These are phyloP conservation scores for Scleroderma citrinum DNA, from an alignment of 768 basidiomycete genomes.

Conservation along the genomic window DNA sequence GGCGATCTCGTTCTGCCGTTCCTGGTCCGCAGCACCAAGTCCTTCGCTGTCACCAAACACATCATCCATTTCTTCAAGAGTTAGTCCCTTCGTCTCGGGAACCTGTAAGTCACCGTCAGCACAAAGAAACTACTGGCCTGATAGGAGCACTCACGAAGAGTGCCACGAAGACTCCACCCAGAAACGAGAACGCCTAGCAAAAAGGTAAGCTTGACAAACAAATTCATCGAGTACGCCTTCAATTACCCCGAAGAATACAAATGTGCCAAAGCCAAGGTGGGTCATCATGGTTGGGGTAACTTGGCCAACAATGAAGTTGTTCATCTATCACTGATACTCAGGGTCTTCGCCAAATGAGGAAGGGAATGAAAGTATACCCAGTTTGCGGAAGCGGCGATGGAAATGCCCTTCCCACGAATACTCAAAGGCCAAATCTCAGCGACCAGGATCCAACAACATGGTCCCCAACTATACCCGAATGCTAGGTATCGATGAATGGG, in stretches of 20 bases:
- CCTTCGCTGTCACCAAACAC: constrained; percentile 58
- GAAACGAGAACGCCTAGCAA: constrained; percentile 52
- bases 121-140: background rate
- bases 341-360: background rate
- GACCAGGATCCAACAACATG: constrained; percentile 72
- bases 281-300: constrained; percentile 69
- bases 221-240: background rate
- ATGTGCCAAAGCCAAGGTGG: constrained; percentile 64
- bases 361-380: constrained; percentile 41
- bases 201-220: background rate
- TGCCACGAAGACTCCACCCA: constrained; percentile 62
- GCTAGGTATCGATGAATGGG: constrained; percentile 21
- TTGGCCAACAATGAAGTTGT: constrained; percentile 54
- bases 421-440: constrained; percentile 72
- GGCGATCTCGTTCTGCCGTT: constrained; percentile 45
- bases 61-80: constrained; percentile 76
- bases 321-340: constrained; percentile 43
- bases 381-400: constrained; percentile 70
- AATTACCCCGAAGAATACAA: constrained; percentile 69
- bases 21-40: constrained; percentile 51
- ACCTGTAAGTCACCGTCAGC: constrained; percentile 33
- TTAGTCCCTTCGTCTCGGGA: constrained; percentile 69
- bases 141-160: constrained; percentile 44
- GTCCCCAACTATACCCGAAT: constrained; percentile 78
- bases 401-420: constrained; percentile 69